Base-by-base conservation (phyloP, 306 rosid species). In the Parietaria judaica region DNA sequence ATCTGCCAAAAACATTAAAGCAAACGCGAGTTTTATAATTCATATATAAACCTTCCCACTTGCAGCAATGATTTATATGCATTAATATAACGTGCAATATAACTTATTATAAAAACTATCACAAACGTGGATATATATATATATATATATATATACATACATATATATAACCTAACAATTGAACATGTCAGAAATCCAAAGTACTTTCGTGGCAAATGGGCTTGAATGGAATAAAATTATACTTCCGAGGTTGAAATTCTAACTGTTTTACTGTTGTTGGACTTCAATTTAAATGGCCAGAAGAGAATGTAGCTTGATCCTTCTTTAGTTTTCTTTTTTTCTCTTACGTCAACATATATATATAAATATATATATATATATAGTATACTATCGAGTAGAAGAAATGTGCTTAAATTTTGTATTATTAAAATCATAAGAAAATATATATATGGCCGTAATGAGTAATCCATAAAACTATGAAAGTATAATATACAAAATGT, bases 1-100 rank as follows among this genome's bases (percentile, higher is more conserved):
- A 57, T 45, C 61, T 57, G 61, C 38, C 61, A 36, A 14, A 57
- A 14, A 57, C 61, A 57, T 57, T 57, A 57, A 57, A 15, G 9
- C 48, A 57, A 15, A 15, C 36, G 57, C 3, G 12, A 53, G 35
- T 34, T 36, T 15, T 14, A 34, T 53, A 17, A 53, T 53, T 41
- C 45, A 41, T 41, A 41, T 41, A 41, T 41, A 41, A 5, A 53
- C 0, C 36, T 57, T 57, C 61, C 61, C 36, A 57, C 12, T 57
- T 57, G 61, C 39, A 41, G 36, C 61, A 57, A 57, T 57, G 48
- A 36, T 57, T 36, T 38, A 57, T n/a, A 15, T 38, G 16, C 31
- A 23, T 23, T 23, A n/a, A 14, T 6, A 13, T 13, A 37, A 41
- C 45, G 45, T 41, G 45, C 9, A 41, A 3, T 41, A 41, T 8